Evolutionary conservation across 2,329 filamentous ascomycete genomes (phyloP).

Genomic region (Colletotrichum sp.): DNA sequence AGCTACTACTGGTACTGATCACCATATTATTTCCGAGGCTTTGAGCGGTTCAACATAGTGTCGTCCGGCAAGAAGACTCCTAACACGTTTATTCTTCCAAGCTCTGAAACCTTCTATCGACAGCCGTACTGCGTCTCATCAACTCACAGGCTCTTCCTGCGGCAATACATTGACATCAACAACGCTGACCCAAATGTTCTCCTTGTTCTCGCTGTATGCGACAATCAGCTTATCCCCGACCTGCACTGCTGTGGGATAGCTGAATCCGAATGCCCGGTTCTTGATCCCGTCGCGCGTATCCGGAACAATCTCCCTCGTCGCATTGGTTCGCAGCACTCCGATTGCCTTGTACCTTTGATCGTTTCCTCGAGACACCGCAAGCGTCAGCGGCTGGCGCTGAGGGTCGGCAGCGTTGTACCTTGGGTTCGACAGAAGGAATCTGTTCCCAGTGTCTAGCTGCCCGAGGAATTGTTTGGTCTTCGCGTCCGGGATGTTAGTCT

Average conservation of each 20-base stretch:
- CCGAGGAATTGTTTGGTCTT: slow-evolving; percentile 27
- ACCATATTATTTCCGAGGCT: neutral
- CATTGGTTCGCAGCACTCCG: slow-evolving; percentile 27
- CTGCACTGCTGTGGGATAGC: slow-evolving; percentile 27
- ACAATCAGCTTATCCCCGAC: slow-evolving; percentile 25
- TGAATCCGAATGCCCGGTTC: slow-evolving; percentile 25
- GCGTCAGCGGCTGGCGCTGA: slow-evolving; percentile 24
- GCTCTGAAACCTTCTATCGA: fast-evolving
- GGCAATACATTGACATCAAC: slow-evolving; percentile 23
- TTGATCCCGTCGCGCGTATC: slow-evolving; percentile 28
- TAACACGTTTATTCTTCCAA: neutral
- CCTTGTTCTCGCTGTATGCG: slow-evolving; percentile 30
- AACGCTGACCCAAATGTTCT: slow-evolving; percentile 31
- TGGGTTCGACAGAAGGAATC: slow-evolving; percentile 24
- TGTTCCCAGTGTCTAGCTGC: slow-evolving; percentile 13
- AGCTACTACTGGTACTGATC: neutral
- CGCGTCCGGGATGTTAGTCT: slow-evolving; percentile 27
- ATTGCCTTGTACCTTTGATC: slow-evolving; percentile 15
- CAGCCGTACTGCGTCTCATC: neutral
- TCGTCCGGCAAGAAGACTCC: neutral
- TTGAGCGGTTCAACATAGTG: neutral
- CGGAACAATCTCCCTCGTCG: slow-evolving; percentile 24
- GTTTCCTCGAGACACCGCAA: slow-evolving; percentile 21
- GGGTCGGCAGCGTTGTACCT: slow-evolving; percentile 21
- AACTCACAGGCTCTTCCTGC: neutral